These are phyloP conservation scores for Amylostereum chailletii DNA, from an alignment of 1,284 basidiomycete genomes.

Conservation along the genomic window DNA sequence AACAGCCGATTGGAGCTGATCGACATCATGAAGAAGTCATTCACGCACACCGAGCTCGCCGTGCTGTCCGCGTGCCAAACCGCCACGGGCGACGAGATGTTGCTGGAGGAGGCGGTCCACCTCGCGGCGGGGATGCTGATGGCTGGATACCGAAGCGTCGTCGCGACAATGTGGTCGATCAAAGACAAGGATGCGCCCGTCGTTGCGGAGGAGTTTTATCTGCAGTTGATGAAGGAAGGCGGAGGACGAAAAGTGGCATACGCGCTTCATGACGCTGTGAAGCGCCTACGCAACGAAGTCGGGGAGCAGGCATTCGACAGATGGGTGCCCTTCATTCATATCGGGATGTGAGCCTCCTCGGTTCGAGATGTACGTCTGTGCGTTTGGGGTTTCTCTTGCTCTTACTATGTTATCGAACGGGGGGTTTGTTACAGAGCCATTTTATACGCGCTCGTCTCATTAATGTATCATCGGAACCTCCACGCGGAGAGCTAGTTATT, in stretches of 20 bases:
- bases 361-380: no score
- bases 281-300: background rate
- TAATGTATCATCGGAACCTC: no score
- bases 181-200: slow-evolving; percentile 8
- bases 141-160: slow-evolving; percentile 14
- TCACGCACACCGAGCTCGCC: background rate
- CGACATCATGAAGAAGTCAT: background rate
- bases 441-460: no score
- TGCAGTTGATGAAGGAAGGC: background rate
- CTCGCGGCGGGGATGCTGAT: slow-evolving; percentile 18
- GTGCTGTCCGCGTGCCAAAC: slow-evolving; percentile 4
- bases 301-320: background rate
- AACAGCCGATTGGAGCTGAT: background rate
- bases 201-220: slow-evolving; percentile 10
- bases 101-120: slow-evolving; percentile 8
- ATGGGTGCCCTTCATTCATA: background rate
- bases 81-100: background rate
- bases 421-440: no score
- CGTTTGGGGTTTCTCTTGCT: no score
- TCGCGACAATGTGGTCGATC: slow-evolving; percentile 20
- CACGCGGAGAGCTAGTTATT: no score
- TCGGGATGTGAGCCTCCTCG: background rate
- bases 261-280: slow-evolving; percentile 1
- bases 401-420: no score
- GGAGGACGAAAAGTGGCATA: background rate